Evolutionary conservation across 176 grass and related monocot genomes (phyloP).

Genomic region (Microstegium vimineum): DNA sequence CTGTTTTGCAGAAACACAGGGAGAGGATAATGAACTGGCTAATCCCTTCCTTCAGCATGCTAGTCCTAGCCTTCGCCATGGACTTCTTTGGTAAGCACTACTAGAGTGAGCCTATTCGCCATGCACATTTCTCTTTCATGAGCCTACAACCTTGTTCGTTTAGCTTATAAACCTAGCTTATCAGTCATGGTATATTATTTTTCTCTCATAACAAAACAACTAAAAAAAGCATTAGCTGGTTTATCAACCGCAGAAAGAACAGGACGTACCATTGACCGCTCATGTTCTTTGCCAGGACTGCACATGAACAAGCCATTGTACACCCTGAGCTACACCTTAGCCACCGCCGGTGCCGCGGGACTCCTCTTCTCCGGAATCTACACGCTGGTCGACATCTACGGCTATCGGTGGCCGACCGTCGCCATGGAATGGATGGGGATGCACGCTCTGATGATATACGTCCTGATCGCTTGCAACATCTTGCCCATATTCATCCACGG

Average conservation of each 20-base stretch:
- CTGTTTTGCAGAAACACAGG: slow-evolving; percentile 63
- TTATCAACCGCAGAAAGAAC: no score
- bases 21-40: slow-evolving; percentile 74
- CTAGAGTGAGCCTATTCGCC: not conserved
- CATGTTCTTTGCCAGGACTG: slow-evolving; percentile 47
- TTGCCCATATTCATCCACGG: slow-evolving; percentile 83
- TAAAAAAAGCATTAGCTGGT: no score
- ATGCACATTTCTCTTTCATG: not conserved
- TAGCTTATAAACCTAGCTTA: no score
- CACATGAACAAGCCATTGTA: slow-evolving; percentile 89
- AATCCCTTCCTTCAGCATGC: slow-evolving; percentile 63
- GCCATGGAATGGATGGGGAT: slow-evolving; percentile 82
- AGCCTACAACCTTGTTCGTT: no score
- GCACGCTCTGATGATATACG: slow-evolving; percentile 77
- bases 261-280: not conserved
- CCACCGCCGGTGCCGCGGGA: slow-evolving; percentile 67
- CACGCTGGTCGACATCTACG: slow-evolving; percentile 71
- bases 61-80: slow-evolving; percentile 62
- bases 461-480: slow-evolving; percentile 85
- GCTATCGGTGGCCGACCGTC: slow-evolving; percentile 44
- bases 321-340: slow-evolving; percentile 68
- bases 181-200: no score
- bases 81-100: slow-evolving; percentile 60
- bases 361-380: slow-evolving; percentile 76
- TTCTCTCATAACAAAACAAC: no score